Conservation (phyloP, 2,329 filamentous ascomycete species). For the Penicillium digitatum region DNA sequence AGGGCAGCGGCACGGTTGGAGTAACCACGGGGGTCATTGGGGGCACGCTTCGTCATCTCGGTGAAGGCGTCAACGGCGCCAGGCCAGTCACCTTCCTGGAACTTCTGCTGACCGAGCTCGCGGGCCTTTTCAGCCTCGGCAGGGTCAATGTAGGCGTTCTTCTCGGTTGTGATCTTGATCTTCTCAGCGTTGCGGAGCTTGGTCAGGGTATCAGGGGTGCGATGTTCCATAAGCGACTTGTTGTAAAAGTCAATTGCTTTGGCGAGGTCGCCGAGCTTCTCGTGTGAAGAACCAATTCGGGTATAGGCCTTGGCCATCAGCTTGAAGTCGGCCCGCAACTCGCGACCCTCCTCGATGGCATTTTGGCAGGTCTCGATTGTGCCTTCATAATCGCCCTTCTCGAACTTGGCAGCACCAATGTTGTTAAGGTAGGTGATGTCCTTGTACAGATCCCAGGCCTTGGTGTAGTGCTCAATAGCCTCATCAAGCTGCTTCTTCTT, state of each 20-base stretch:
- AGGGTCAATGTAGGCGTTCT: constrained; percentile 79
- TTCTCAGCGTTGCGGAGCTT: constrained; percentile 93
- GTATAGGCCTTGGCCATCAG: constrained; percentile 95
- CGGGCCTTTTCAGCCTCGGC: constrained; percentile 92
- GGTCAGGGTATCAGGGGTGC: constrained; percentile 85
- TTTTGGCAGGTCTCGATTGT: constrained; percentile 82
- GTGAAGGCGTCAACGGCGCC: constrained; percentile 88
- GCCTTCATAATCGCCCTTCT: constrained; percentile 90
- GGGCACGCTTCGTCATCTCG: constrained; percentile 95
- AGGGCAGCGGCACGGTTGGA: constrained; percentile 96
- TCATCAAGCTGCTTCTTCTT: constrained; percentile 97
- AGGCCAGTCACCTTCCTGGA: constrained; percentile 95
- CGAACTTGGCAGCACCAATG: constrained; percentile 85
- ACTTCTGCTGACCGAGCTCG: constrained; percentile 90
- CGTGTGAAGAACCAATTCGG: constrained; percentile 88
- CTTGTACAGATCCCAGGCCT: constrained; percentile 91
- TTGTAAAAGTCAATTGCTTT: constrained; percentile 87
- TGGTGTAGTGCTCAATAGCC: constrained; percentile 88
- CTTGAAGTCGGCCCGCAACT: constrained; percentile 94
- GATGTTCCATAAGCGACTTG: constrained; percentile 91
- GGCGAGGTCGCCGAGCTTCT: constrained; percentile 76
- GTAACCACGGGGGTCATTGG: constrained; percentile 88
- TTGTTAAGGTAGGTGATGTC: constrained; percentile 99
- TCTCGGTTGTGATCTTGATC: constrained; percentile 70
- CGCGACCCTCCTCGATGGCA: constrained; percentile 84